Evolutionary conservation across 176 grass and related monocot species (phyloP), one percentile per base, ranked within the genome.

Genomic region (Cenchrus purpureus): DNA sequence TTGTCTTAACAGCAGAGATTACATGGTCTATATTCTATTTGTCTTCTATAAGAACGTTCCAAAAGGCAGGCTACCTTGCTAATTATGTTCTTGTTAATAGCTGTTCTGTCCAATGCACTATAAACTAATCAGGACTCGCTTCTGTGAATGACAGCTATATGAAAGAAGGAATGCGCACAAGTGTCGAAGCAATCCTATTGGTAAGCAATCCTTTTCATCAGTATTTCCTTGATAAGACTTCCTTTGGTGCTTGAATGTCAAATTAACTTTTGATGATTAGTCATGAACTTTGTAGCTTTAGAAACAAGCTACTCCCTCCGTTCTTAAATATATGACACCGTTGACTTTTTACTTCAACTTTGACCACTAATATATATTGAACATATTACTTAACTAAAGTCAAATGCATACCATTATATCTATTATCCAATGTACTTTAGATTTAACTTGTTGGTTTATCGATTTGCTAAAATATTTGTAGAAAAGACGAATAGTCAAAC

Each of bases 111-210:
- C 11, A 51, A 7, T 78, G 19, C 19, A 46, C 20, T 17, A 5
- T 64, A 75, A 82, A 19, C 59, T 57, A 74, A 75, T 17, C 62
- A 48, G 10, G 75, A 65, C 25, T 71, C 76, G 25, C 19, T 76
- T 85, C 20, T 79, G 19, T 73, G 14, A 62, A 84, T 89, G 65
- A 11, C 89, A 99, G 97, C 88, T 99, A 99, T 74, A 99, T 95
- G 93, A 99, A 99, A 89, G 97, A 99, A 87, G 97, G 97, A 34
- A 99, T 99, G 91, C 72, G 97, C 29, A 99, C 93, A 68, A 99
- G 97, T 86, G 97, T 99, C 75, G 97, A 99, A 60, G 97, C 93
- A 55, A 96, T 99, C 83, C 86, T 99, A 50, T 65, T 99, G 93
- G 97, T 99, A 91, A 20, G 6, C 48, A 49, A 44, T 25, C 66